A percentile compares a stretch with the other conserved stretches of the same genome.
These are phyloP conservation scores for Exophiala spinifera DNA, from an alignment of 2,329 filamentous ascomycete genomes.

Conservation along the genomic window DNA sequence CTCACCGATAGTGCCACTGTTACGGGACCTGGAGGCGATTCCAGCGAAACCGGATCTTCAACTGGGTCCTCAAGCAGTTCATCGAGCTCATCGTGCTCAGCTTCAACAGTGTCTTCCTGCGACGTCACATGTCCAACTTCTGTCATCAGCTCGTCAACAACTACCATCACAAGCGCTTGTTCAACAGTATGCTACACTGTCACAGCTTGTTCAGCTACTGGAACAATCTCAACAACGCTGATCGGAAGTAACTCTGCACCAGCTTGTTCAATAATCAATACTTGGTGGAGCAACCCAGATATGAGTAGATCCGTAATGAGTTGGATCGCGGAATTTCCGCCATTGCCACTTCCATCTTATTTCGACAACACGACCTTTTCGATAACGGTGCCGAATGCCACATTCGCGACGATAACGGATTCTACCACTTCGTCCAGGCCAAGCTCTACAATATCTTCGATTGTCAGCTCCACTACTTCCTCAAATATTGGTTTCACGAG, in stretches of 20 bases:
- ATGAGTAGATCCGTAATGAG: not conserved
- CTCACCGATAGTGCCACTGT: not conserved
- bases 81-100: not conserved
- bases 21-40: too few species aligned
- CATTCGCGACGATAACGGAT: not conserved
- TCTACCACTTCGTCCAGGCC: not conserved
- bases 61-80: not conserved
- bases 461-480: not conserved
- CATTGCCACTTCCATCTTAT: not conserved
- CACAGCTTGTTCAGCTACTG: constrained; percentile 2
- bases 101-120: not conserved
- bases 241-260: not conserved
- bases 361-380: not conserved
- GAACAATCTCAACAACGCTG: not conserved
- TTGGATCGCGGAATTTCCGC: constrained; percentile 11
- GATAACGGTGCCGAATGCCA: not conserved
- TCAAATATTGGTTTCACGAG: too few species aligned
- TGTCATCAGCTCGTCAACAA: not conserved
- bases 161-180: not conserved
- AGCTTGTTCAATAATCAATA: constrained; percentile 5
- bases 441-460: not conserved
- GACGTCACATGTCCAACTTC: constrained; percentile 1
- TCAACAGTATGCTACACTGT: constrained; percentile 1
- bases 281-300: constrained; percentile 7
- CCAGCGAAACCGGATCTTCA: not conserved